Evolutionary conservation across 768 basidiomycete genomes (phyloP).

Genomic region (Dacryopinax primogenitus): DNA sequence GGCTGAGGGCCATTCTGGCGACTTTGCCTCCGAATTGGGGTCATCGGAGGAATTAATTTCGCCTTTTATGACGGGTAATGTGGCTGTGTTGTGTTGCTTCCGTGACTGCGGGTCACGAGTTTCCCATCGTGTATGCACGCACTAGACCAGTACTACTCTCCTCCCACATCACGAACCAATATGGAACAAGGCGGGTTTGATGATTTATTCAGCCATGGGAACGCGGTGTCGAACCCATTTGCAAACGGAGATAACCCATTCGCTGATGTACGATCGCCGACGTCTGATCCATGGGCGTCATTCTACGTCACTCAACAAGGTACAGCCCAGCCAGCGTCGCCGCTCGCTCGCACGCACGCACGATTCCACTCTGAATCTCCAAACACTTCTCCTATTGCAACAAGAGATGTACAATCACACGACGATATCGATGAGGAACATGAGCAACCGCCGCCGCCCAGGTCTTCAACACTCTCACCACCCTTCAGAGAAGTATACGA

Average conservation of each 20-base stretch:
- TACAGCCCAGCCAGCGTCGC: conserved; percentile 26
- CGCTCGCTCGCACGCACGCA: conserved; percentile 14
- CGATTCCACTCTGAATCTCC: conserved; percentile 11
- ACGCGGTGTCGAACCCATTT: conserved; percentile 63
- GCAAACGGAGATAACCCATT: conserved; percentile 43
- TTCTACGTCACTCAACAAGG: no score
- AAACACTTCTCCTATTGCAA: background rate
- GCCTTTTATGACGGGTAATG: no score
- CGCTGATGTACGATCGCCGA: conserved; percentile 44
- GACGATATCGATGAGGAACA: conserved; percentile 20
- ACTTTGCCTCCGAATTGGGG: no score
- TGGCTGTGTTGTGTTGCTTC: no score
- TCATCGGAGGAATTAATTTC: no score
- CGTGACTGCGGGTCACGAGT: no score
- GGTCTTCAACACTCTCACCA: background rate
- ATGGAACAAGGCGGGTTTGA: conserved; percentile 36
- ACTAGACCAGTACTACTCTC: no score
- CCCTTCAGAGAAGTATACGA: conserved; percentile 1
- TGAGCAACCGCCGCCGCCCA: conserved; percentile 9
- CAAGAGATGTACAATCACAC: no score
- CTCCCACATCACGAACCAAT: background rate
- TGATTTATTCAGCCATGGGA: conserved; percentile 54
- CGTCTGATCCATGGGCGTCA: conserved; percentile 66
- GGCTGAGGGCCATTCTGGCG: no score
- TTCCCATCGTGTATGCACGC: no score